These are phyloP conservation scores for Cucumis hystrix DNA, from an alignment of 306 rosid species.

Conservation along the genomic window DNA sequence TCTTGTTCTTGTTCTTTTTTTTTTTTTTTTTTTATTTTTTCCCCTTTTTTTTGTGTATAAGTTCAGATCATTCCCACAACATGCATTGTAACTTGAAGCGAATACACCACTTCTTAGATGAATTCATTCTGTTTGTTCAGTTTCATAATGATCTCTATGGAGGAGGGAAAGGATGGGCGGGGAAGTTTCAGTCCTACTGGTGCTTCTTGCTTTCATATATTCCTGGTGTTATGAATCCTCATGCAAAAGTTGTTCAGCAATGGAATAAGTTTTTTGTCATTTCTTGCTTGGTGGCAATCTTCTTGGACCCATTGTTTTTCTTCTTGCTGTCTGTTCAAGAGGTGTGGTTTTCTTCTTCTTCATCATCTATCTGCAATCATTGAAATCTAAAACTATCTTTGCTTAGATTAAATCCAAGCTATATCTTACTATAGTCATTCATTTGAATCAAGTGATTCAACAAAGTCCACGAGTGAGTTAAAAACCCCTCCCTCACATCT, in stretches of 20 bases:
- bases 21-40: no score
- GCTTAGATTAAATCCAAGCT: neutral
- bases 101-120: neutral
- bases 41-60: neutral
- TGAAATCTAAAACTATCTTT: neutral
- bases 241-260: slow-evolving; percentile 46
- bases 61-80: neutral
- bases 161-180: slow-evolving; percentile 65
- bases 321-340: slow-evolving; percentile 29
- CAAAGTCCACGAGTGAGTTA: neutral
- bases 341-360: slow-evolving; percentile 23
- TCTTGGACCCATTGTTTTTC: slow-evolving; percentile 78
- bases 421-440: neutral
- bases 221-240: slow-evolving; percentile 84
- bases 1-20: no score
- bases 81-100: neutral
- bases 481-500: neutral
- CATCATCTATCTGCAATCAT: slow-evolving; percentile 7
- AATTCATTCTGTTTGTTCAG: neutral
- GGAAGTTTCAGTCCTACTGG: slow-evolving; percentile 33
- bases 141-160: slow-evolving; percentile 55
- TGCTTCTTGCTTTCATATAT: slow-evolving; percentile 37
- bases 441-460: slow-evolving; percentile 1
- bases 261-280: slow-evolving; percentile 71
- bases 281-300: slow-evolving; percentile 51